These are phyloP conservation scores for Mediolabrus comicus DNA, from an alignment of 108 stramenopile species.

Conservation along the genomic window DNA sequence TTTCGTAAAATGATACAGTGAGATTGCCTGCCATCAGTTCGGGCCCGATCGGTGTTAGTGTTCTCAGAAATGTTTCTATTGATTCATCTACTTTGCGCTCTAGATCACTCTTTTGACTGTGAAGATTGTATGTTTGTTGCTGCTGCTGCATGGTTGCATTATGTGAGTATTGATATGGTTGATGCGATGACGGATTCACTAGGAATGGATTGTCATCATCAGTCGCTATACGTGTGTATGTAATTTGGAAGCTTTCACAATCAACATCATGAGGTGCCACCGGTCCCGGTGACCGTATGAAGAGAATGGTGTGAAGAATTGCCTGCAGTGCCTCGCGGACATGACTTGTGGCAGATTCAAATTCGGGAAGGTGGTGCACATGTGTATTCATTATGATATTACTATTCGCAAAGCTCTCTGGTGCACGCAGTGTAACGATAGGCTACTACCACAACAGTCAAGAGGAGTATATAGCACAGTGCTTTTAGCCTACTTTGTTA, in stretches of 20 bases:
- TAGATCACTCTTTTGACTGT: conserved; percentile 53
- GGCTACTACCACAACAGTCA: too few relatives aligned
- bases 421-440: too few relatives aligned
- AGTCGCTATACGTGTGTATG: conserved; percentile 74
- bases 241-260: conserved; percentile 81
- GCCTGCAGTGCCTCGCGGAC: conserved; percentile 81
- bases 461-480: too few relatives aligned
- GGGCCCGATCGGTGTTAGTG: conserved; percentile 75
- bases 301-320: conserved; percentile 83
- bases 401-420: too few relatives aligned
- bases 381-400: conserved; percentile 86
- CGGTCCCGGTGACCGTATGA: conserved; percentile 83
- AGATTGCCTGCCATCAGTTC: conserved; percentile 79
- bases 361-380: conserved; percentile 80
- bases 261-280: conserved; percentile 77
- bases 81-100: conserved; percentile 78
- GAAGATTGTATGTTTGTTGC: conserved; percentile 17
- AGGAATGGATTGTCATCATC: conserved; percentile 18
- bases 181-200: background rate
- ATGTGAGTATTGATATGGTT: conserved; percentile 10
- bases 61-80: conserved; percentile 74
- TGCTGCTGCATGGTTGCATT: conserved; percentile 18
- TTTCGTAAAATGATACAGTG: conserved; percentile 78
- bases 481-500: too few relatives aligned
- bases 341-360: conserved; percentile 82